These are phyloP conservation scores for Pezicula carpinea DNA, from an alignment of 2,329 filamentous ascomycete genomes.

Conservation along the genomic window DNA sequence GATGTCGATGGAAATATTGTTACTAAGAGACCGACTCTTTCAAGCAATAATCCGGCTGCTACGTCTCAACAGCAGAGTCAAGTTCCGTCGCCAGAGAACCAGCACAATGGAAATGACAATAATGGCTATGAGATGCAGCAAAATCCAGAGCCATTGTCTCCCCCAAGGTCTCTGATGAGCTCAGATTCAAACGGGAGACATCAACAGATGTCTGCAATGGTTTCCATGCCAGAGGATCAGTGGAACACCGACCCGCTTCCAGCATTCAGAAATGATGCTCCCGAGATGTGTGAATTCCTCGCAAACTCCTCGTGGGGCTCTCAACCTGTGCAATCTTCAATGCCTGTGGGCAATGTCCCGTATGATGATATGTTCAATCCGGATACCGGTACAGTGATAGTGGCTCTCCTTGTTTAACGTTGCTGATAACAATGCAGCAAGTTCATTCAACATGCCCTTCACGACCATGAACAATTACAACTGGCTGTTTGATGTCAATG, in stretches of 20 bases:
- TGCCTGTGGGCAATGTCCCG: slow-evolving; percentile 27
- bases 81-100: neutral
- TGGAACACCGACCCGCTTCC: slow-evolving; percentile 2
- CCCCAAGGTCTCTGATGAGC: slow-evolving; percentile 8
- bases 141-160: slow-evolving; percentile 2
- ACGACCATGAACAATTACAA: slow-evolving; percentile 59
- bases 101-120: neutral
- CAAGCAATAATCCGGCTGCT: slow-evolving; percentile 2
- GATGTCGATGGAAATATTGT: slow-evolving; percentile 49
- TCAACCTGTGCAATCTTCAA: slow-evolving; percentile 18
- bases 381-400: slow-evolving; percentile 39
- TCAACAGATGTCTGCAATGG: neutral
- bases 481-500: slow-evolving; percentile 53
- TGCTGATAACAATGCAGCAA: slow-evolving; percentile 33
- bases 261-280: slow-evolving; percentile 5
- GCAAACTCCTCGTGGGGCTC: slow-evolving; percentile 23
- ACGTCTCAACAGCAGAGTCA: slow-evolving; percentile 5
- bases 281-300: slow-evolving; percentile 19
- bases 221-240: neutral
- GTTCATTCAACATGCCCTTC: slow-evolving; percentile 61
- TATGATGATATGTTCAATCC: slow-evolving; percentile 54
- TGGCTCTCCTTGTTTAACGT: neutral
- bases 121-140: neutral
- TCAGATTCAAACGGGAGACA: slow-evolving; percentile 1
- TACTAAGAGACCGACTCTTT: slow-evolving; percentile 32